Conservation (phyloP, 2,329 filamentous ascomycete species). For the Sarocladium strictum region DNA sequence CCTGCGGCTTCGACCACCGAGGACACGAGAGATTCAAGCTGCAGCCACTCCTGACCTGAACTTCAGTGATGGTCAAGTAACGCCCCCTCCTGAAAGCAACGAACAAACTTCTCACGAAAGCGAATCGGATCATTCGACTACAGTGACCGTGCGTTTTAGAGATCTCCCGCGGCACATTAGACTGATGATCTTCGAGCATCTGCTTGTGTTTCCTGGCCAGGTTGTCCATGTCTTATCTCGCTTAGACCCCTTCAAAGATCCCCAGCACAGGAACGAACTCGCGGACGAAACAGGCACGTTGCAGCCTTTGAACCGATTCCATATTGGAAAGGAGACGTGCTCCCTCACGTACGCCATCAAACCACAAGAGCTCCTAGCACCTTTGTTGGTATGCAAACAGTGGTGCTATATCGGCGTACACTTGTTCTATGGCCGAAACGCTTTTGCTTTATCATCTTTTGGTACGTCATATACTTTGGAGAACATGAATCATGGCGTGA, state of each 20-base stretch:
- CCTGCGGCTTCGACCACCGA: neutral
- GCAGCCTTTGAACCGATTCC: conserved; percentile 32
- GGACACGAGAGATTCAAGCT: neutral
- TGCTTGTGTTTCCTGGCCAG: conserved; percentile 29
- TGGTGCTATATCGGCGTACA: conserved; percentile 35
- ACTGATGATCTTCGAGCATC: conserved; percentile 3
- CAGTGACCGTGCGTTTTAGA: too few relatives aligned
- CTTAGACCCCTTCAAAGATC: conserved; percentile 29
- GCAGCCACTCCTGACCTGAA: neutral
- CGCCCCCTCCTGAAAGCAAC: too few relatives aligned
- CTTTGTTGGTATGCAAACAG: conserved; percentile 32
- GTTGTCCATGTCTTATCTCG: conserved; percentile 39
- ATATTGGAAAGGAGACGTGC: conserved; percentile 24
- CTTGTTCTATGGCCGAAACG: conserved; percentile 43
- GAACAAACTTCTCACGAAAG: too few relatives aligned
- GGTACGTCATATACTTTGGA: too few relatives aligned
- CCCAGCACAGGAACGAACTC: conserved; percentile 12
- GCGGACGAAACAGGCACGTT: conserved; percentile 4
- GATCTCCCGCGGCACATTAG: neutral
- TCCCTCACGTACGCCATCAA: conserved; percentile 26
- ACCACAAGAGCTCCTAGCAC: conserved; percentile 29
- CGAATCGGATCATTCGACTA: too few relatives aligned
- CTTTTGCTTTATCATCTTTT: conserved; percentile 46
- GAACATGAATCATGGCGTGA: too few relatives aligned
- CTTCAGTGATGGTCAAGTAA: neutral